Evolutionary conservation across 2,329 filamentous ascomycete species (phyloP).

Genomic region (Emergomyces africanus): DNA sequence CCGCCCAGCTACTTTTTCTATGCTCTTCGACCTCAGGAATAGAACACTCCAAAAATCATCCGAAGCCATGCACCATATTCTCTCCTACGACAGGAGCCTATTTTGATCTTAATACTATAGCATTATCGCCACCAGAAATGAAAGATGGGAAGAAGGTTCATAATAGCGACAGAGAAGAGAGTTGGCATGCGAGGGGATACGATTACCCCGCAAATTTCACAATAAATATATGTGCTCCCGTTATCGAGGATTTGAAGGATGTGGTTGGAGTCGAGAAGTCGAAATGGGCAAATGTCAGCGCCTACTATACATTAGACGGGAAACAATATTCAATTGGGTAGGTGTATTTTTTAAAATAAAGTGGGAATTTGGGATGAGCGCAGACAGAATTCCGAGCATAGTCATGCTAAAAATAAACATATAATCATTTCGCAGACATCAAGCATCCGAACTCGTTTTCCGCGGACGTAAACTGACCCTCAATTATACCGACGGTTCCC

Average conservation of each 20-base stretch:
- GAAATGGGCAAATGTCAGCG: constrained; percentile 36
- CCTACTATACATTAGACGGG: constrained; percentile 33
- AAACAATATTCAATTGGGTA: constrained; percentile 37
- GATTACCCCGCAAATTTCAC: constrained; percentile 40
- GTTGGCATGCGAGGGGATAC: constrained; percentile 37
- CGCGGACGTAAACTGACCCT: constrained; percentile 52
- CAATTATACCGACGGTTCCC: constrained; percentile 65
- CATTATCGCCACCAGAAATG: constrained; percentile 35
- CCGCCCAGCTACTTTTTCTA: constrained; percentile 21
- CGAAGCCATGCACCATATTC: constrained; percentile 48
- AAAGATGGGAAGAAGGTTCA: constrained; percentile 29
- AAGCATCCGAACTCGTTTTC: constrained; percentile 34
- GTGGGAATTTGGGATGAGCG: background rate
- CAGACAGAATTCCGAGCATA: background rate
- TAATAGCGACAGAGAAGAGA: constrained; percentile 28
- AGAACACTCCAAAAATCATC: constrained; percentile 27
- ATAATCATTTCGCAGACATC: constrained; percentile 21
- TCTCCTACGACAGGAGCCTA: constrained; percentile 49
- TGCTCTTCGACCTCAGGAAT: constrained; percentile 21
- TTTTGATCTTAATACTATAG: constrained; percentile 50
- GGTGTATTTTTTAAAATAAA: constrained; percentile 9
- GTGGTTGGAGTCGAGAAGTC: constrained; percentile 33
- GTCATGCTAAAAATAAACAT: background rate
- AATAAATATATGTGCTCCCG: constrained; percentile 38
- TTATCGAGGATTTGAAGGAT: constrained; percentile 34